phyloP scores from a whole-genome alignment of 345 rosid genomes.

The Punica granatum region DNA sequence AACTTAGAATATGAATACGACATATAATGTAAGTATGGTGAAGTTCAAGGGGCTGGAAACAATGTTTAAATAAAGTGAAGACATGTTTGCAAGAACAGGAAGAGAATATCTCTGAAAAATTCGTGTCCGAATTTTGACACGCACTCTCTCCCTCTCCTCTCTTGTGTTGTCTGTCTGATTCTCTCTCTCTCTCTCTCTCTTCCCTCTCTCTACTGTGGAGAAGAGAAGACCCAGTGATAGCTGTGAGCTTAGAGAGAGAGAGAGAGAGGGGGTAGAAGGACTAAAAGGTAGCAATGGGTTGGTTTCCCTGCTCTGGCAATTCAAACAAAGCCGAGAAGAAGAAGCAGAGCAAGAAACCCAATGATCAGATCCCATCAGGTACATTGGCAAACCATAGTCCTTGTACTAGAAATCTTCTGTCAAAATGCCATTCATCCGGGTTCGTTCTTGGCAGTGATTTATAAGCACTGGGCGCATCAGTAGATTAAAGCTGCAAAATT shows the following conservation, averaged over 20 bases:
- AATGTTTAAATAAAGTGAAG: background rate
- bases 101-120: background rate
- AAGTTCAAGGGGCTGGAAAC: background rate
- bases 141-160: background rate
- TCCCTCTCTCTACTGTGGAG: background rate
- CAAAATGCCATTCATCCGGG: background rate
- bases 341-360: constrained; percentile 20
- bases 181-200: background rate
- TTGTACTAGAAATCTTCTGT: background rate
- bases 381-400: constrained; percentile 21
- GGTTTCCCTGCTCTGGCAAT: constrained; percentile 41
- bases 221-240: background rate
- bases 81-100: background rate
- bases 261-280: background rate
- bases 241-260: background rate
- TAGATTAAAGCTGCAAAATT: background rate
- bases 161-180: background rate
- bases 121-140: constrained; percentile 2
- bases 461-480: background rate
- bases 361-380: constrained; percentile 50
- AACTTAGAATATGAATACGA: too few relatives aligned
- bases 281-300: constrained; percentile 30
- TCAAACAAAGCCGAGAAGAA: constrained; percentile 19
- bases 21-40: too few relatives aligned
- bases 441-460: background rate